Evolutionary conservation across 108 stramenopile species (phyloP).

Genomic region (Seminavis robusta): DNA sequence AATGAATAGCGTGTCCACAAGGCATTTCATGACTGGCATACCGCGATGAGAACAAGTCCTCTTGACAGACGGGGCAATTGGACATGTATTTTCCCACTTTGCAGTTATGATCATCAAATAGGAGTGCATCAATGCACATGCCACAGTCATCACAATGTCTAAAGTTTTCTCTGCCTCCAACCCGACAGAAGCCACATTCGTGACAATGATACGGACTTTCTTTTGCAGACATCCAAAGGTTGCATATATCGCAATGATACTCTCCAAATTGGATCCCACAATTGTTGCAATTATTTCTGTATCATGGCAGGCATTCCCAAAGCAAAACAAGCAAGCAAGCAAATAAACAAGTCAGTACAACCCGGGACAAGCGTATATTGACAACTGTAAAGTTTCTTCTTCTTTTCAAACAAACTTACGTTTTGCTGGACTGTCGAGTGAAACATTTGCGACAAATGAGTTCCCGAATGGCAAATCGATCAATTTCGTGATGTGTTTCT

Average conservation of each 20-base stretch:
- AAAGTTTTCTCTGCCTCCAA: constrained; percentile 79
- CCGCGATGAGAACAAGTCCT: constrained; percentile 66
- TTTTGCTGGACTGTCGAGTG: constrained; percentile 76
- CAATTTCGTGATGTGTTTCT: constrained; percentile 78
- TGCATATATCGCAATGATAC: constrained; percentile 83
- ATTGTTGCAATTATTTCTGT: constrained; percentile 64
- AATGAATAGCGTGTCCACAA: constrained; percentile 78
- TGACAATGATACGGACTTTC: constrained; percentile 77
- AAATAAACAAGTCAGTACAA: not conserved
- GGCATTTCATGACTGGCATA: constrained; percentile 65
- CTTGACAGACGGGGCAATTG: constrained; percentile 84
- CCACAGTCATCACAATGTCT: constrained; percentile 82
- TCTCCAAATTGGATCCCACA: constrained; percentile 71
- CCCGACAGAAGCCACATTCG: constrained; percentile 85
- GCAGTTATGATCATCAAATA: constrained; percentile 77
- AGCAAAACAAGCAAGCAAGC: not conserved
- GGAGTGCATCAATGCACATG: constrained; percentile 77
- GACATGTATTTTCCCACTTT: constrained; percentile 79
- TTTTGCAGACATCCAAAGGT: constrained; percentile 81
- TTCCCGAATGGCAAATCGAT: constrained; percentile 72
- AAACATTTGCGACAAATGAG: constrained; percentile 80
- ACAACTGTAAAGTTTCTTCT: not conserved
- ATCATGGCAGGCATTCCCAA: not conserved
- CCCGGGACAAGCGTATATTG: not conserved
- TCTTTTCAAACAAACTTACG: constrained; percentile 51